Conservation (phyloP, 371 early-diverging fungal genomes). For the Basidiobolus meristosporus region DNA sequence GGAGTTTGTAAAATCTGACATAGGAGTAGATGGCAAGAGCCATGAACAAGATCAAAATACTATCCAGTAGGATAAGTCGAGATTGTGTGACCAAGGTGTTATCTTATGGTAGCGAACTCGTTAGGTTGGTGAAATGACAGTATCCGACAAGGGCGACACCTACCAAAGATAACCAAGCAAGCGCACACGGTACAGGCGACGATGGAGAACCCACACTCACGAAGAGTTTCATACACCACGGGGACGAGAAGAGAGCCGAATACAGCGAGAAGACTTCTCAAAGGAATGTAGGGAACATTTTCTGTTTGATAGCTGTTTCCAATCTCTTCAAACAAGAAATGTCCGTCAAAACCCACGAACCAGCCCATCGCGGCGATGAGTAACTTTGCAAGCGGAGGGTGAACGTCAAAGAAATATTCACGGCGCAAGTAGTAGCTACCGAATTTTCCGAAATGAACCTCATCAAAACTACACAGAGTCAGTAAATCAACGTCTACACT, state of each 20-base stretch:
- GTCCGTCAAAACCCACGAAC: constrained; percentile 82
- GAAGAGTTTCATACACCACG: constrained; percentile 66
- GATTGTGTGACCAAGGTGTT: constrained; percentile 83
- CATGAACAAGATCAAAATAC: constrained; percentile 80
- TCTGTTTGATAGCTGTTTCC: constrained; percentile 74
- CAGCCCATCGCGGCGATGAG: constrained; percentile 74
- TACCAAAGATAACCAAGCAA: constrained; percentile 67
- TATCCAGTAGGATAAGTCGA: constrained; percentile 83
- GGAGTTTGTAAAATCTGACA: constrained; percentile 63
- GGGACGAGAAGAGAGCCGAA: constrained; percentile 63
- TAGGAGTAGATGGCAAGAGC: constrained; percentile 62
- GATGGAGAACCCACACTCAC: constrained; percentile 67
- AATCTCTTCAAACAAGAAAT: constrained; percentile 84
- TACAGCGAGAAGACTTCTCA: constrained; percentile 62
- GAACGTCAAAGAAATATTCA: constrained; percentile 96
- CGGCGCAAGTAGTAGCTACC: constrained; percentile 84
- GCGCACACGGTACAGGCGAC: constrained; percentile 57
- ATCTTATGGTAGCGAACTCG: constrained; percentile 19
- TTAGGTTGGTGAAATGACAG: not conserved
- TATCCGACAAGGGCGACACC: not conserved
- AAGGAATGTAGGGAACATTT: constrained; percentile 74
- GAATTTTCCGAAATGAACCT: constrained; percentile 99
- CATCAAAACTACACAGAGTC: constrained; percentile 35
- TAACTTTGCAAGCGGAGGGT: constrained; percentile 98
- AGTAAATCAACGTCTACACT: not conserved